Percentiles rank a stretch among this genome's conserved stretches.
Evolutionary conservation across 1,284 basidiomycete genomes (phyloP).

Genomic region (Cryptococcus sp.): DNA sequence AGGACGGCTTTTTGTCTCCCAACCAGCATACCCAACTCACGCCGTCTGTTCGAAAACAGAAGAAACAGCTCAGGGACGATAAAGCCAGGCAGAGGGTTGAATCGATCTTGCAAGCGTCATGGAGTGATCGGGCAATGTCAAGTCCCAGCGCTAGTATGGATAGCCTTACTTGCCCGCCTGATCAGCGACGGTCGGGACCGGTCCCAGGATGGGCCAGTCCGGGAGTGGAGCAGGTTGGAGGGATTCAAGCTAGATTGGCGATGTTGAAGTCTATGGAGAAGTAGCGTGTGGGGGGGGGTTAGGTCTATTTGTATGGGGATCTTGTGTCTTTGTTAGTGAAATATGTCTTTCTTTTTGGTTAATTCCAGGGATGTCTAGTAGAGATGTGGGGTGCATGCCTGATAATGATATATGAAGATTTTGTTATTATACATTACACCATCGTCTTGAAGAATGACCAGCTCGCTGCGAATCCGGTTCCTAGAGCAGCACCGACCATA

Average conservation of each 20-base stretch:
- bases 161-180: neutral
- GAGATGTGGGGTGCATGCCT: conserved; percentile 3
- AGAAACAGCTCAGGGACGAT: conserved; percentile 10
- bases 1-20: no score
- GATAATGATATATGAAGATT: neutral
- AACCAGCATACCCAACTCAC: no score
- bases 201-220: no score
- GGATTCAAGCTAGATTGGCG: neutral
- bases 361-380: no score
- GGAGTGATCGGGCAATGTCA: conserved; percentile 22
- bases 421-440: conserved; percentile 16
- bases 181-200: no score
- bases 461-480: conserved; percentile 79
- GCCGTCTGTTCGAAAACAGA: no score
- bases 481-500: conserved; percentile 78
- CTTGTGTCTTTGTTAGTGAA: no score
- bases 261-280: no score
- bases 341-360: no score
- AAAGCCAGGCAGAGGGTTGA: conserved; percentile 19
- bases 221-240: no score
- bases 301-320: no score
- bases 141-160: neutral
- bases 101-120: conserved; percentile 22
- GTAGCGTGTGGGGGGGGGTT: no score
- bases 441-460: conserved; percentile 89